phyloP scores from a whole-genome alignment of 2,329 filamentous ascomycete species.

The Knoxdaviesia capensis region DNA sequence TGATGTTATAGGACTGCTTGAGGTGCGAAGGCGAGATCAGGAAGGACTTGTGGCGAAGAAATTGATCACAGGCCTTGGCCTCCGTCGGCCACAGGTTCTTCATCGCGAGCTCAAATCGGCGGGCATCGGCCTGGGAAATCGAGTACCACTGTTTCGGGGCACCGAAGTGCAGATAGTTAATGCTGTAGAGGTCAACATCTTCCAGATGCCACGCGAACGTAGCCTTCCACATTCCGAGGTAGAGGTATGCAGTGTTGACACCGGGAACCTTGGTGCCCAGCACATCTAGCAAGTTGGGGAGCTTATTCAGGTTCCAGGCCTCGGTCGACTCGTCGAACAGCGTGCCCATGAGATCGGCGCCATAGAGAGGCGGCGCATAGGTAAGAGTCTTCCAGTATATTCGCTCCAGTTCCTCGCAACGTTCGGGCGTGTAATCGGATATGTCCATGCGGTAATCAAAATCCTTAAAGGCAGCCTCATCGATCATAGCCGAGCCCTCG shows the following conservation, averaged over 20 bases:
- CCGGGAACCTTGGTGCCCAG: conserved; percentile 89
- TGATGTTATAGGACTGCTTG: conserved; percentile 77
- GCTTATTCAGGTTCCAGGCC: conserved; percentile 83
- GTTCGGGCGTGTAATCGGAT: conserved; percentile 73
- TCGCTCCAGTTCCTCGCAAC: conserved; percentile 85
- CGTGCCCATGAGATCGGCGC: conserved; percentile 88
- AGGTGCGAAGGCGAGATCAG: conserved; percentile 82
- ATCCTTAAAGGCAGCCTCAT: conserved; percentile 75
- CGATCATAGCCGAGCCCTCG: conserved; percentile 58
- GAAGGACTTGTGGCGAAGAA: conserved; percentile 93
- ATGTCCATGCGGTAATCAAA: conserved; percentile 83
- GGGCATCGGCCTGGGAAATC: conserved; percentile 86
- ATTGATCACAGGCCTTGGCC: conserved; percentile 88
- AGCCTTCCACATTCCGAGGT: conserved; percentile 98
- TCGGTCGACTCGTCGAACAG: conserved; percentile 75
- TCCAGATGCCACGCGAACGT: conserved; percentile 98
- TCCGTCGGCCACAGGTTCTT: conserved; percentile 87
- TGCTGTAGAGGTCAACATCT: conserved; percentile 96
- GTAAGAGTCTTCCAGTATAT: conserved; percentile 96
- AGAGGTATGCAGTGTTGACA: conserved; percentile 94
- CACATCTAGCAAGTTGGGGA: conserved; percentile 84
- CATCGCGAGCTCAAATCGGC: conserved; percentile 88
- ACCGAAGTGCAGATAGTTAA: conserved; percentile 98
- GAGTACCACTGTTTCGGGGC: conserved; percentile 99
- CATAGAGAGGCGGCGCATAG: conserved; percentile 86